Conservation (phyloP, 2,329 filamentous ascomycete species). For the Microdochium bolleyi region DNA sequence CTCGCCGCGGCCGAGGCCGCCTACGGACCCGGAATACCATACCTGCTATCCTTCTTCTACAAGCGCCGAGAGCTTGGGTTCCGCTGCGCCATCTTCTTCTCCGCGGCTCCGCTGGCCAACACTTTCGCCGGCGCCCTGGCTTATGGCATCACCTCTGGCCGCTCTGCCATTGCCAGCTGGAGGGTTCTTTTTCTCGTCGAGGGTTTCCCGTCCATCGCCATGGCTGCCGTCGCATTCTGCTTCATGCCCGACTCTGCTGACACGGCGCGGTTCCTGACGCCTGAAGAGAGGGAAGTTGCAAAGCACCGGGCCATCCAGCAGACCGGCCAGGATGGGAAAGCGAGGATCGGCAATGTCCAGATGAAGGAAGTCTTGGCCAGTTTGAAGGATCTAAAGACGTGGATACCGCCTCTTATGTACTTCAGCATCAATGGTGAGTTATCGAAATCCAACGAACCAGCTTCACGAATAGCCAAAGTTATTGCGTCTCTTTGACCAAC, state of each 20-base stretch:
- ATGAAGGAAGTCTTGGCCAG: constrained; percentile 37
- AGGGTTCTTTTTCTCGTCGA: constrained; percentile 25
- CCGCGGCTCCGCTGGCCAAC: constrained; percentile 55
- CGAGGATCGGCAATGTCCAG: constrained; percentile 35
- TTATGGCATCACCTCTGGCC: constrained; percentile 59
- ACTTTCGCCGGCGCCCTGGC: constrained; percentile 62
- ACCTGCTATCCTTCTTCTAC: constrained; percentile 26
- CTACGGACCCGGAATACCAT: constrained; percentile 22
- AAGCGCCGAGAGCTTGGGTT: constrained; percentile 35
- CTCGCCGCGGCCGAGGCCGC: constrained; percentile 21
- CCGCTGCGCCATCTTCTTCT: constrained; percentile 23
- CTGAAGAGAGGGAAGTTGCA: constrained; percentile 50
- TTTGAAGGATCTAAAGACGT: constrained; percentile 39
- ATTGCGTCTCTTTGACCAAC: no score
- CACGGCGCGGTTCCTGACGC: constrained; percentile 43
- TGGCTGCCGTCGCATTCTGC: constrained; percentile 18
- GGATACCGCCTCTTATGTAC: constrained; percentile 34
- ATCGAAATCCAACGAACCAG: constrained; percentile 7
- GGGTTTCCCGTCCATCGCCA: constrained; percentile 21
- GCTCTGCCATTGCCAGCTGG: constrained; percentile 40
- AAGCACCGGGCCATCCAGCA: constrained; percentile 43
- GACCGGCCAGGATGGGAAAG: constrained; percentile 38
- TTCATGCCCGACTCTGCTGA: constrained; percentile 36
- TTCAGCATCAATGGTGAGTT: constrained; percentile 30
- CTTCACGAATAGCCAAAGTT: no score